Base-by-base conservation (phyloP, 1,139 yeast species). In the Geotrichum europaeum region DNA sequence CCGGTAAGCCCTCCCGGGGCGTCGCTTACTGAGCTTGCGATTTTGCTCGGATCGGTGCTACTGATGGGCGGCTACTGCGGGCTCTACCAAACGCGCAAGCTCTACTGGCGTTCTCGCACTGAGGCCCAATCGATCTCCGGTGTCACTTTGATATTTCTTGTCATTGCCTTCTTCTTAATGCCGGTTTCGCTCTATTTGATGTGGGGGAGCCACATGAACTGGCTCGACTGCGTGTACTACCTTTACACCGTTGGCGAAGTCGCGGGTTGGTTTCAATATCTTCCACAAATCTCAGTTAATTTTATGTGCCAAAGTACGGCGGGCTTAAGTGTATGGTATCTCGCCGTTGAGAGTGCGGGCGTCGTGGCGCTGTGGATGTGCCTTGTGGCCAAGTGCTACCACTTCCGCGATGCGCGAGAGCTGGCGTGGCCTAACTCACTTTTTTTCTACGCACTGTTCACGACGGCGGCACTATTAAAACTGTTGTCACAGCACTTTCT, bases 221-320 rank as follows among this genome's bases (percentile, higher is more conserved):
- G 64, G 60, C 60, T 67, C 1, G 70, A 67, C 50, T 61, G 53
- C 22, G 64, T 64, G 13, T 64, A 65, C 56, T 62, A 64, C 58
- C 24, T 67, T 3, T 65, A 67, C 55, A 18, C 58, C 24, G 61
- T 65, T 1, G 65, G 63, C 22, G 56, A 61, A 34, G 58, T 64
- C 12, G 55, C 59, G 5, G 60, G 57, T 4, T 56, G 60, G 25
- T 54, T 58, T 4, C 40, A 58, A 13, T 60, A 61, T 43, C 24
- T 63, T 7, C 67, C 69, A 1, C 69, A 65, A 55, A 49, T 67
- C 12, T 62, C 66, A 9, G 59, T 63, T 52, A 65, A 67, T 51
- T 66, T 63, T 50, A 50, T 59, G 47, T 51, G 52, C 43, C 56
- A 55, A 47, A 51, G 61, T 4, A 62, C 63, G 22, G 49, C 57